Base-by-base conservation (phyloP, 352 stramenopile species). In the Phytophthora sp. region DNA sequence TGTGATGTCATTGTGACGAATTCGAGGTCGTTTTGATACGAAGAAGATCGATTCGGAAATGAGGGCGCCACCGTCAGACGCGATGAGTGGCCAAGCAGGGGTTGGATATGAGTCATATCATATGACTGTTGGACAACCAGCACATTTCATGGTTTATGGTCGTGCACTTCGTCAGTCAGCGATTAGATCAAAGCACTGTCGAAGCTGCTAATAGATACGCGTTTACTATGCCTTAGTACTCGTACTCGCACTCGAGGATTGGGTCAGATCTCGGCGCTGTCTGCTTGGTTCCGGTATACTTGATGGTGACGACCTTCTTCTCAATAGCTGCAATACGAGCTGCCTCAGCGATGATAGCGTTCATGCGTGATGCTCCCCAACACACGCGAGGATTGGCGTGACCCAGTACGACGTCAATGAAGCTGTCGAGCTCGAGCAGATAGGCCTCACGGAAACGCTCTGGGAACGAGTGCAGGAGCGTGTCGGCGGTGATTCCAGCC, bases 361-460 rank as follows among this genome's bases (percentile, higher is more conserved):
- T 86, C 80, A 92, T 91, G n/a, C 81, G 79, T 3, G 86, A 78
- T 1, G 82, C 84, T 47, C 80, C 79, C 84, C 82, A 92, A 63
- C 87, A 73, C n/a, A 95, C 79, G 1, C 66, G 30, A 18, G 83
- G 84, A 46, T 62, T 53, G n/a, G 23, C 61, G 0, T 74, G 67
- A 36, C 78, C 76, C 15, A 73, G 44, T n/a, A 89, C 33, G 31
- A 92, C 75, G 26, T 82, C 61, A 33, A 89, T 79, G 66, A 97
- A 98, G 54, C 83, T 80, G 74, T 94, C 77, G 26, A 98, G 54
- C 62, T 98, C 93, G 7, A 81, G 72, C 49, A 72, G 57, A 76
- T 98, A 98, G 3, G 91, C 93, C 30, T 88, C 73, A 21, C 71
- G 71, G 70, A 98, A 98, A 18, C 93, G 77, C 54, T 97, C 74